These are phyloP conservation scores for Sistotremastrum niveocremeum DNA, from an alignment of 768 basidiomycete species.

Conservation along the genomic window DNA sequence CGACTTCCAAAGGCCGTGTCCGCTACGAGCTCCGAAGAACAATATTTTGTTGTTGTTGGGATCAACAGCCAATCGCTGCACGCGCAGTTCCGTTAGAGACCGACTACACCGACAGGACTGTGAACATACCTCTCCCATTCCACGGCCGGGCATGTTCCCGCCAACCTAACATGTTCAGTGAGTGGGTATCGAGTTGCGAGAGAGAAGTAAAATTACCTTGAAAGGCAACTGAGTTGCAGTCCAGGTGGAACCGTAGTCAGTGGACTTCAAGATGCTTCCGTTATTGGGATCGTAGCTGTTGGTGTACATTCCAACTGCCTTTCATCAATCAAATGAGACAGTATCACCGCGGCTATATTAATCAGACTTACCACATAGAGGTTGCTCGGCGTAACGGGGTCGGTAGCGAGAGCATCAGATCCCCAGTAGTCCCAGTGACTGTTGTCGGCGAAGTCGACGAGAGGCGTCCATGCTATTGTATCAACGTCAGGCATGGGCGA, in stretches of 20 bases:
- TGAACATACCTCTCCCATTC: conserved; percentile 23
- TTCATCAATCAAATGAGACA: neutral
- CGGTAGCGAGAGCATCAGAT: conserved; percentile 47
- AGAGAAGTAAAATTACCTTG: conserved; percentile 20
- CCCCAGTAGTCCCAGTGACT: conserved; percentile 49
- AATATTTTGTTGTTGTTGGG: conserved; percentile 49
- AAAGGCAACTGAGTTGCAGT: conserved; percentile 39
- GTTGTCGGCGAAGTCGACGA: conserved; percentile 38
- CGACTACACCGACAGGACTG: neutral
- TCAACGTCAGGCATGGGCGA: neutral
- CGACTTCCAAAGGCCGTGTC: conserved; percentile 55
- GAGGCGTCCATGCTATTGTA: conserved; percentile 36
- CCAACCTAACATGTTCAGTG: conserved; percentile 22
- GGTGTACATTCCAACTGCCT: conserved; percentile 11
- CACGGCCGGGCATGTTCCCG: conserved; percentile 58
- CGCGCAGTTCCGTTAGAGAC: neutral
- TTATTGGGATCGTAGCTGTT: conserved; percentile 52
- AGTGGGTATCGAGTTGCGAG: neutral
- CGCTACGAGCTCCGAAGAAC: conserved; percentile 50
- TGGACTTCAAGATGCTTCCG: conserved; percentile 47
- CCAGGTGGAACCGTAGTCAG: conserved; percentile 43
- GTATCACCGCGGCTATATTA: too few species aligned
- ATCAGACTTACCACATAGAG: conserved; percentile 31
- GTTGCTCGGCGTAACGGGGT: conserved; percentile 41
- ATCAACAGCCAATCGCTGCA: conserved; percentile 45